Base-by-base conservation (phyloP, 208 protist genomes). In the Acanthamoeba triangularis region DNA sequence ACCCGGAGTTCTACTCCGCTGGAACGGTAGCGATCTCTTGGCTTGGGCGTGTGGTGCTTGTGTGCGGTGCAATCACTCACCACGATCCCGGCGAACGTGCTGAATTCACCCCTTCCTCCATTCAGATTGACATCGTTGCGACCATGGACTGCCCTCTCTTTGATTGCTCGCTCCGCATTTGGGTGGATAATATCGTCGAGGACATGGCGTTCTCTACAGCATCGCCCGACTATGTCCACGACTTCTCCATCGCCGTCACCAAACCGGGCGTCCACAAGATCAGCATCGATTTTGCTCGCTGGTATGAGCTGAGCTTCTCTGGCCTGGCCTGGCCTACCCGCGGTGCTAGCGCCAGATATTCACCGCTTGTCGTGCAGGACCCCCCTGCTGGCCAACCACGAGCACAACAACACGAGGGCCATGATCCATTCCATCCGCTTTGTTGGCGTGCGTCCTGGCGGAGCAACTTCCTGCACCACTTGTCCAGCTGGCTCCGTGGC, bases 201-300 rank as follows among this genome's bases (percentile, higher is more conserved):
- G 35, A 80, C 49, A 84, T 94, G 67, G 14, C 44, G 33, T 94
- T 94, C 35, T 94, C 90, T 4, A 8, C 6, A 1, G 67, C 0
- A 5, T 25, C 10, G 23, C 30, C 25, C 67, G 90, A 78, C 2
- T 3, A 41, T n/a, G 30, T 94, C 16, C 65, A 90, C 59, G 65
- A 59, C 37, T 63, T 56, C 20, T 84, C 63, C n/a, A 23, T 94
- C 4, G 23, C 65, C 25, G 37, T 85, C n/a, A 49, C 33, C 37
- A 47, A 0, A 14, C 10, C 20, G 5, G 90, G 90, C 23, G 18
- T 7, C 37, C 90, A 94, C 37, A 67, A 78, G 47, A 94, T 94
- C 47, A 85, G 20, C 47, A 52, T 94, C 35, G 90, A 94, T 35
- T 94, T 94, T n/a, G n/a, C 90, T 44, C 65, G 90, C 37, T 94